Evolutionary conservation across 2,329 filamentous ascomycete genomes (phyloP).

Genomic region (Aureobasidium subglaciale): DNA sequence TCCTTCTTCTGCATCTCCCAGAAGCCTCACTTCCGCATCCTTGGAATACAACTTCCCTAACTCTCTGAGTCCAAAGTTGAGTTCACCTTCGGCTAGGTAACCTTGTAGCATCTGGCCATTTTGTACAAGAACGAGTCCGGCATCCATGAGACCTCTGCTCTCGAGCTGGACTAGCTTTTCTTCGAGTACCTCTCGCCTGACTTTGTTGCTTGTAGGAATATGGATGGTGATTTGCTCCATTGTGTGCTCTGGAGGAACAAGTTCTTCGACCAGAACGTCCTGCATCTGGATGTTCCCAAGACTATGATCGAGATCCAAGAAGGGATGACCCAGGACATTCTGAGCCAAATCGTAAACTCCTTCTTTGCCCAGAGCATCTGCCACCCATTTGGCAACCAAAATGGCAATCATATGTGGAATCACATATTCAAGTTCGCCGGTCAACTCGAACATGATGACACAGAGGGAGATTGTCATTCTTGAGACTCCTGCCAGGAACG

Average conservation of each 20-base stretch:
- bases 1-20: constrained; percentile 31
- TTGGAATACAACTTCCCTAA: constrained; percentile 29
- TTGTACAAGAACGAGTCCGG: constrained; percentile 50
- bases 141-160: constrained; percentile 48
- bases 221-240: constrained; percentile 51
- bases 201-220: constrained; percentile 39
- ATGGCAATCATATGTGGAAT: constrained; percentile 55
- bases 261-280: constrained; percentile 35
- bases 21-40: constrained; percentile 32
- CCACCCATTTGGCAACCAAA: constrained; percentile 52
- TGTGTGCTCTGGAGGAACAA: constrained; percentile 47
- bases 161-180: constrained; percentile 43
- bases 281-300: constrained; percentile 36
- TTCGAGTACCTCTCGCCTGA: constrained; percentile 35
- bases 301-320: constrained; percentile 48
- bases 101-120: constrained; percentile 43
- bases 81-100: constrained; percentile 48
- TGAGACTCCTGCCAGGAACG: constrained; percentile 52
- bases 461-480: constrained; percentile 53
- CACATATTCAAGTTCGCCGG: constrained; percentile 51
- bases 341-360: constrained; percentile 56
- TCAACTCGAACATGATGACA: constrained; percentile 57
- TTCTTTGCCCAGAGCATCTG: constrained; percentile 47
- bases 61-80: constrained; percentile 43
- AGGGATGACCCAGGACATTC: constrained; percentile 51